These are phyloP conservation scores for Trichoderma polysporum DNA, from an alignment of 2,329 filamentous ascomycete species.

Conservation along the genomic window DNA sequence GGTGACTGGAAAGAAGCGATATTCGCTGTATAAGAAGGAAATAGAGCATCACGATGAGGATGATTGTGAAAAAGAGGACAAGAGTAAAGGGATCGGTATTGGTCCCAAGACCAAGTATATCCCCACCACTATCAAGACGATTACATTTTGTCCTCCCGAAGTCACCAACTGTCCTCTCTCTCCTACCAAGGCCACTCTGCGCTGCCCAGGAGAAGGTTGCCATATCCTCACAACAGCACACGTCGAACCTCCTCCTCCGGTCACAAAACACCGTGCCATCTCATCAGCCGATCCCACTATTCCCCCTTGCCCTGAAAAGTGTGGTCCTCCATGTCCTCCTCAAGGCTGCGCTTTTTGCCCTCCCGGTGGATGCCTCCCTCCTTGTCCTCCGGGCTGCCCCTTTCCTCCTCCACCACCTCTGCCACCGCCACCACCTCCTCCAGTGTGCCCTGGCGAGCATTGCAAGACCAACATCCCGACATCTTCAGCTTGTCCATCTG, in stretches of 20 bases:
- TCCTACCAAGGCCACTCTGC: neutral
- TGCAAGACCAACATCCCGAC: neutral
- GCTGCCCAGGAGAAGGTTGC: neutral
- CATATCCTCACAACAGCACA: neutral
- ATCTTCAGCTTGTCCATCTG: neutral
- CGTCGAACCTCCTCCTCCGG: neutral
- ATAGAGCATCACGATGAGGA: neutral
- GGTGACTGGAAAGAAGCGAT: slow-evolving; percentile 20
- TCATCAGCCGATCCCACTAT: neutral
- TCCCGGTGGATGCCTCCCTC: neutral
- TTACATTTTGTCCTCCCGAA: slow-evolving; percentile 48
- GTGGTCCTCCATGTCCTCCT: neutral
- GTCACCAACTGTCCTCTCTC: slow-evolving; percentile 54
- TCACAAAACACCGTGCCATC: neutral
- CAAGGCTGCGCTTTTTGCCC: neutral
- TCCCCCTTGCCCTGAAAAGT: neutral
- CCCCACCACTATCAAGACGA: slow-evolving; percentile 23
- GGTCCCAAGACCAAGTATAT: neutral
- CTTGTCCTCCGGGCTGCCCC: neutral
- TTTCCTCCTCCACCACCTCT: neutral
- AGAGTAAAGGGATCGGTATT: neutral
- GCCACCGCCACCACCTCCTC: neutral
- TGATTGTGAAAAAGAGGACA: slow-evolving; percentile 4
- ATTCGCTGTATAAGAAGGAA: slow-evolving; percentile 23
- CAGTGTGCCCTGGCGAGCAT: neutral